phyloP scores from a whole-genome alignment of 495 filamentous ascomycete genomes.

The Penicillium paxilli region DNA sequence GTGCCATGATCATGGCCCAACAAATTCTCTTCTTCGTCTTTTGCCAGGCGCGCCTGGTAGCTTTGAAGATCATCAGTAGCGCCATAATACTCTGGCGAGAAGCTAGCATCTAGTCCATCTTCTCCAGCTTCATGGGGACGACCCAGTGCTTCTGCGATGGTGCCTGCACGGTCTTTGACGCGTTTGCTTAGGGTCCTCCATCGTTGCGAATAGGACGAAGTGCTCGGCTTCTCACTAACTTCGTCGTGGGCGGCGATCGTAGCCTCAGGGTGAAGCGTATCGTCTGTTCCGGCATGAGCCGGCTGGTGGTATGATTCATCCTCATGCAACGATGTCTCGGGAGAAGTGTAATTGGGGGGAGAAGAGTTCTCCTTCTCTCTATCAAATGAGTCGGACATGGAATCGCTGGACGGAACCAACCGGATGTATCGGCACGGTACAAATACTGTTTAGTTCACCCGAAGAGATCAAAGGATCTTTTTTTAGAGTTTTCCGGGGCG shows the following conservation, averaged over 20 bases:
- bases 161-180: constrained; percentile 17
- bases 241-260: constrained; percentile 3
- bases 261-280: constrained; percentile 1
- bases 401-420: background rate
- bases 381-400: constrained; percentile 14
- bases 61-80: constrained; percentile 29
- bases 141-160: constrained; percentile 24
- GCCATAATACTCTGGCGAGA: constrained; percentile 27
- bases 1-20: constrained; percentile 13
- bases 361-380: constrained; percentile 15
- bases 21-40: constrained; percentile 17
- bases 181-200: constrained; percentile 27
- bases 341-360: constrained; percentile 10
- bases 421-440: constrained; percentile 1
- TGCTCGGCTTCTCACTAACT: constrained; percentile 13
- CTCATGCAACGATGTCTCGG: constrained; percentile 2
- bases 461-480: background rate
- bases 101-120: constrained; percentile 27
- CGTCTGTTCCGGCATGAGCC: background rate
- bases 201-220: constrained; percentile 5
- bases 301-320: constrained; percentile 2
- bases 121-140: constrained; percentile 27
- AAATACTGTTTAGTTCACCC: background rate
- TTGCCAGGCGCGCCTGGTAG: constrained; percentile 16
- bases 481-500: background rate